Conservation (phyloP, 1,284 basidiomycete genomes). For the Cystobasidiaceae sp. region DNA sequence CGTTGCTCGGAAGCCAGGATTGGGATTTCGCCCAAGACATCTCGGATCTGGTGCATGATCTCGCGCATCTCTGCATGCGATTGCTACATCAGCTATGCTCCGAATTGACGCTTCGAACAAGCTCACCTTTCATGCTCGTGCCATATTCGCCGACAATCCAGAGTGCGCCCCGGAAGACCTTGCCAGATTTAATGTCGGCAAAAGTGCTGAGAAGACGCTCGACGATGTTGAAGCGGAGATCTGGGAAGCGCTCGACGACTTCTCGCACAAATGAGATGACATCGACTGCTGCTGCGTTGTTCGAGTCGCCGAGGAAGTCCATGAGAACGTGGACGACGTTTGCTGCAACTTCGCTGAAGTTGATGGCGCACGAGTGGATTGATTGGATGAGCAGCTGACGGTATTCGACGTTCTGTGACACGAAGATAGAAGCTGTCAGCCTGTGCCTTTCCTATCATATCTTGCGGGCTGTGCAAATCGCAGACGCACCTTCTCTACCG, state of each 20-base stretch:
- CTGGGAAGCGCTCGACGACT: conserved; percentile 96
- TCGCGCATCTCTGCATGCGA: conserved; percentile 58
- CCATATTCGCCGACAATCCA: conserved; percentile 99
- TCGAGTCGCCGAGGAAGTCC: conserved; percentile 96
- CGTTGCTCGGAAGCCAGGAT: conserved; percentile 80
- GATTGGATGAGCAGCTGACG: conserved; percentile 94
- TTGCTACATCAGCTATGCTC: background rate
- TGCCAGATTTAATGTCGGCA: conserved; percentile 87
- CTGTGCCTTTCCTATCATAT: too few species aligned
- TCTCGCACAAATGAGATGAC: conserved; percentile 95
- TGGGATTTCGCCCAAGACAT: conserved; percentile 90
- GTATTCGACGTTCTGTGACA: conserved; percentile 75
- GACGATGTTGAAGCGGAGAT: conserved; percentile 75
- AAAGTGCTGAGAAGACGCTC: conserved; percentile 81
- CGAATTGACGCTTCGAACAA: too few species aligned
- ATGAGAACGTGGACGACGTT: conserved; percentile 95
- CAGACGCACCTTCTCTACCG: conserved; percentile 67
- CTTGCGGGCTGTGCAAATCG: too few species aligned
- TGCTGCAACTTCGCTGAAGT: conserved; percentile 97
- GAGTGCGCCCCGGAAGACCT: conserved; percentile 91
- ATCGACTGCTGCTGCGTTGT: conserved; percentile 90
- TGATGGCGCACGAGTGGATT: conserved; percentile 93
- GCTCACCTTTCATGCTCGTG: conserved; percentile 51
- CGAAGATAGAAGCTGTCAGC: too few species aligned
- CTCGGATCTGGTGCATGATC: conserved; percentile 74